Evolutionary conservation across 106 monocot genomes (phyloP).

Genomic region (Allium cepa): DNA sequence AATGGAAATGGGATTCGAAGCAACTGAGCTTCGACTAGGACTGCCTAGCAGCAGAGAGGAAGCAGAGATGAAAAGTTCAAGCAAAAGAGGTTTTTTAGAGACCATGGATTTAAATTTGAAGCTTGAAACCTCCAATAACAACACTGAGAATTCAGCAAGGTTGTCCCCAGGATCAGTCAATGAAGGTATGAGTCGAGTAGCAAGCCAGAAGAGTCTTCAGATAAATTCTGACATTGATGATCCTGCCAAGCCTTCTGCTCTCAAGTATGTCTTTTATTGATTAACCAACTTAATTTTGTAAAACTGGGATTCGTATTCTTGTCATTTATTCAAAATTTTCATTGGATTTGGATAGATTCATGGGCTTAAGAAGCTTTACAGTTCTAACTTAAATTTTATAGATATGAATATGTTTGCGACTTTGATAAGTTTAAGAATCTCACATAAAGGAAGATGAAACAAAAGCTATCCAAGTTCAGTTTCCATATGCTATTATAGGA

Average conservation of each 20-base stretch:
- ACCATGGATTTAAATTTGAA: constrained; percentile 63
- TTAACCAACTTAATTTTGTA: not conserved
- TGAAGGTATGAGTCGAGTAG: constrained; percentile 14
- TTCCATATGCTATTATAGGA: too few species aligned
- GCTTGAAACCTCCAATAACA: constrained; percentile 16
- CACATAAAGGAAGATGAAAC: not conserved
- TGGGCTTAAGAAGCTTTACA: not conserved
- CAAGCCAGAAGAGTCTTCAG: constrained; percentile 16
- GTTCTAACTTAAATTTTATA: not conserved
- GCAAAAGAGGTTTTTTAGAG: constrained; percentile 51
- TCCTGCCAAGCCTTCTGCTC: constrained; percentile 49
- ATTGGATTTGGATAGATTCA: not conserved
- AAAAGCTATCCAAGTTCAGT: not conserved
- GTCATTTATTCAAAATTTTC: not conserved
- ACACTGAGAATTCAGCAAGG: constrained; percentile 6
- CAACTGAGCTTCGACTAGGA: constrained; percentile 82
- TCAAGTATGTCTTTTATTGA: constrained; percentile 27
- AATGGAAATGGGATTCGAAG: constrained; percentile 28
- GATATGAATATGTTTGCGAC: not conserved
- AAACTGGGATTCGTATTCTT: not conserved
- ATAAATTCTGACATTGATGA: constrained; percentile 6
- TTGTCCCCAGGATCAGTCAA: not conserved
- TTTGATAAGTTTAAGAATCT: not conserved
- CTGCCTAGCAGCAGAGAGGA: constrained; percentile 26
- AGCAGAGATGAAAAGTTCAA: constrained; percentile 20